Conservation (phyloP, 2,329 filamentous ascomycete genomes). For the Cercospora zeae-maydis region DNA sequence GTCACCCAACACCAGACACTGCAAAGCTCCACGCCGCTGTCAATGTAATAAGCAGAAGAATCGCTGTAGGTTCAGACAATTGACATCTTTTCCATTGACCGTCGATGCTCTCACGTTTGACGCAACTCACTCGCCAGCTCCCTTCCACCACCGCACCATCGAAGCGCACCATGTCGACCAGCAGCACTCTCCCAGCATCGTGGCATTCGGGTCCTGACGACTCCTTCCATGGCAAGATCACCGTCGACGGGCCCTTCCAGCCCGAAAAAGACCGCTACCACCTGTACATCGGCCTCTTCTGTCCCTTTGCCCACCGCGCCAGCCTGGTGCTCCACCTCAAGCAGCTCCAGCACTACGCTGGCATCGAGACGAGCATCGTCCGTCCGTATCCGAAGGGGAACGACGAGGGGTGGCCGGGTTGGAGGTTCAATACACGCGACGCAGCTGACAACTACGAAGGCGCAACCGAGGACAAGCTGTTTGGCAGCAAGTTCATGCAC, state of each 20-base stretch:
- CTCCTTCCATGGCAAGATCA: conserved; percentile 53
- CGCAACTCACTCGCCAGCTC: conserved; percentile 7
- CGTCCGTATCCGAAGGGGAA: conserved; percentile 65
- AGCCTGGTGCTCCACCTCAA: conserved; percentile 58
- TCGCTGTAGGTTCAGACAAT: background rate
- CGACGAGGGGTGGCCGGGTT: conserved; percentile 60
- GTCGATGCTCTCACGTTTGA: conserved; percentile 9
- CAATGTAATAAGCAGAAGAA: background rate
- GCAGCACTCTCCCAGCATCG: background rate
- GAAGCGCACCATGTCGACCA: background rate
- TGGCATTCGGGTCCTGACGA: conserved; percentile 40
- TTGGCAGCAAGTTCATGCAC: conserved; percentile 55
- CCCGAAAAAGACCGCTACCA: conserved; percentile 54
- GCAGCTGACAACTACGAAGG: conserved; percentile 44
- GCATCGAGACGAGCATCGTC: conserved; percentile 56
- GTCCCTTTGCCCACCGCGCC: conserved; percentile 61
- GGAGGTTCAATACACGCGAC: conserved; percentile 52
- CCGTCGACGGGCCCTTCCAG: conserved; percentile 46
- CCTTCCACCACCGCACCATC: background rate
- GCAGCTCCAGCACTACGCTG: conserved; percentile 49
- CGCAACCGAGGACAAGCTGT: conserved; percentile 59
- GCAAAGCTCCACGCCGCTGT: background rate
- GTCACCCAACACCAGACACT: background rate
- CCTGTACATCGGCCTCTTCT: conserved; percentile 60
- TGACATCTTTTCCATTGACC: background rate